Conservation (phyloP, 306 rosid genomes). For the Albizia julibrissin region DNA sequence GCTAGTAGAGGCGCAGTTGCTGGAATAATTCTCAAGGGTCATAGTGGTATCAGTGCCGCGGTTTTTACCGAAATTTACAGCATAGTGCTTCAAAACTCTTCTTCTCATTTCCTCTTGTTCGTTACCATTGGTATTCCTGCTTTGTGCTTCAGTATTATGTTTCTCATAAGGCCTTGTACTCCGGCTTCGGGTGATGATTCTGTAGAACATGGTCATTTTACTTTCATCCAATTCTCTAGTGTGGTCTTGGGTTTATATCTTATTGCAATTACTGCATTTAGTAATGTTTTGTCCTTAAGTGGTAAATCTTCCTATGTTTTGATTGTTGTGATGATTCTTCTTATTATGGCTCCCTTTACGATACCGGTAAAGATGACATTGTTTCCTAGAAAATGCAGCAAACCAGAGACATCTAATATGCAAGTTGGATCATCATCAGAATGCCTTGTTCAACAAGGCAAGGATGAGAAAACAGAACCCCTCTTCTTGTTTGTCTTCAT, state of each 20-base stretch:
- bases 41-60: constrained; percentile 76
- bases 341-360: constrained; percentile 74
- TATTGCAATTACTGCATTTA: constrained; percentile 57
- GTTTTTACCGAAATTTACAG: constrained; percentile 75
- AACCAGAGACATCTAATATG: constrained; percentile 32
- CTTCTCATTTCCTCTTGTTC: constrained; percentile 56
- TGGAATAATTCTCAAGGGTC: constrained; percentile 72
- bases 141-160: constrained; percentile 68
- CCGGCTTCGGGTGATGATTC: constrained; percentile 67
- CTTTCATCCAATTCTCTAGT: constrained; percentile 59
- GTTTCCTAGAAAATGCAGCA: constrained; percentile 40
- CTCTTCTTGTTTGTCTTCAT: constrained; percentile 55
- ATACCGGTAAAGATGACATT: constrained; percentile 81
- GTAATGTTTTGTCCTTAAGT: constrained; percentile 40
- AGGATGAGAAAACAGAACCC: constrained; percentile 49
- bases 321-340: constrained; percentile 59
- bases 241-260: constrained; percentile 66
- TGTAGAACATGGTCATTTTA: constrained; percentile 53
- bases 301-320: constrained; percentile 42
- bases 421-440: constrained; percentile 51
- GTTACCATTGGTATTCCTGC: constrained; percentile 67
- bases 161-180: constrained; percentile 69
- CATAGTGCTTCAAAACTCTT: constrained; percentile 56
- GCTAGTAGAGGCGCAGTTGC: constrained; percentile 68
- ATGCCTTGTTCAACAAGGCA: constrained; percentile 31